Evolutionary conservation across 2,329 filamentous ascomycete genomes (phyloP).

Genomic region (Talaromyces piceae): DNA sequence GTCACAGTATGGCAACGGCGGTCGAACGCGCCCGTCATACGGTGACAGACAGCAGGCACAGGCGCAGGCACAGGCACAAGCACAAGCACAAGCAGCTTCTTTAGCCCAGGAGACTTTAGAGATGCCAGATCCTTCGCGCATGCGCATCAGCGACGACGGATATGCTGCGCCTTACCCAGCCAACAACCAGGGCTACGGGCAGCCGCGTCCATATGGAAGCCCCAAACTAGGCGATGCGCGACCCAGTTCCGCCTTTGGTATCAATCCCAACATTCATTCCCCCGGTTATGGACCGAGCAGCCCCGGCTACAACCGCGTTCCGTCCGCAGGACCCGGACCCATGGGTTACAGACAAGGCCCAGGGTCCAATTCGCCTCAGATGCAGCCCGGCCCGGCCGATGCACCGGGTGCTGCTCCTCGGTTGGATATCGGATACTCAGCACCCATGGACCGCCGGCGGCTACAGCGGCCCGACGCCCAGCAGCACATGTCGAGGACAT

Average conservation of each 20-base stretch:
- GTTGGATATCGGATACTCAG: conserved; percentile 42
- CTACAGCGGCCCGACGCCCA: conserved; percentile 32
- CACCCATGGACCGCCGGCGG: conserved; percentile 38
- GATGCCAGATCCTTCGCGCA: conserved; percentile 43
- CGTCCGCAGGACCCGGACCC: conserved; percentile 18
- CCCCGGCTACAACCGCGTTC: conserved; percentile 10
- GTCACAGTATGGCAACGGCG: conserved; percentile 64
- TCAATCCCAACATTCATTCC: conserved; percentile 42
- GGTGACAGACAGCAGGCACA: conserved; percentile 4
- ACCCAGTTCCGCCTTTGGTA: conserved; percentile 41
- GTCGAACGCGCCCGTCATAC: conserved; percentile 17
- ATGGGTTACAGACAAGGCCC: conserved; percentile 29
- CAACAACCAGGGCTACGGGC: conserved; percentile 23
- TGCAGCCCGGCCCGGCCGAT: conserved; percentile 23
- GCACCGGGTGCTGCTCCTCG: conserved; percentile 28
- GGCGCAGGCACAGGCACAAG: not conserved
- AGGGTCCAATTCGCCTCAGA: conserved; percentile 23
- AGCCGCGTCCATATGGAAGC: conserved; percentile 25
- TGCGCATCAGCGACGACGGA: conserved; percentile 29
- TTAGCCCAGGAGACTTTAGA: conserved; percentile 39
- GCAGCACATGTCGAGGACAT: conserved; percentile 16
- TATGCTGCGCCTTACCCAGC: conserved; percentile 33
- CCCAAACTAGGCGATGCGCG: conserved; percentile 32
- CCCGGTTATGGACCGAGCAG: conserved; percentile 23
- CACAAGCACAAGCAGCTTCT: conserved; percentile 12